phyloP scores from a whole-genome alignment of 2,329 filamentous ascomycete species.

The Ambrosiella cleistominuta region DNA sequence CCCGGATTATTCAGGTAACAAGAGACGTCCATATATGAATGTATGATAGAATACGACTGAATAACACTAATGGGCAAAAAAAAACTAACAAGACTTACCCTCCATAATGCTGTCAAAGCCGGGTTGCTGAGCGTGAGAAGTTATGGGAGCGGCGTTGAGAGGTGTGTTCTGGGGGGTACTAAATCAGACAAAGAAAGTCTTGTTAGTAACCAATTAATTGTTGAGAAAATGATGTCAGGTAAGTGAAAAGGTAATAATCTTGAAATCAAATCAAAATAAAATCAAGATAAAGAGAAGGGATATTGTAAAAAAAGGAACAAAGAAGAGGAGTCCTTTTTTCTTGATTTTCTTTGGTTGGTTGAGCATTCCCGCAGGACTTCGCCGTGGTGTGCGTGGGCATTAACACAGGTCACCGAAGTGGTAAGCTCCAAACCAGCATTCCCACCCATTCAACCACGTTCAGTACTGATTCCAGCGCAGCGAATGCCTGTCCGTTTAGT shows the following conservation, averaged over 20 bases:
- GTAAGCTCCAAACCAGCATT: not conserved
- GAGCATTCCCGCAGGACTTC: not conserved
- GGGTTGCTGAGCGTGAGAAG: slow-evolving; percentile 90
- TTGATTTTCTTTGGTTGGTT: not conserved
- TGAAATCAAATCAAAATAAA: not conserved
- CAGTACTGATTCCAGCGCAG: not conserved
- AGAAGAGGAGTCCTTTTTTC: not conserved
- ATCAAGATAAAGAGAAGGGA: not conserved
- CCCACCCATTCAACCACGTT: not conserved
- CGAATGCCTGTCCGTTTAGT: too few relatives aligned
- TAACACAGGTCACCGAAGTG: not conserved
- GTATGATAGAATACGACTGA: slow-evolving; percentile 14
- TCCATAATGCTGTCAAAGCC: slow-evolving; percentile 91
- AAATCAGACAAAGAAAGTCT: slow-evolving; percentile 14
- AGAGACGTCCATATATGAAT: too few relatives aligned
- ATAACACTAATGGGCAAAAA: slow-evolving; percentile 33
- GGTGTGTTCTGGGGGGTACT: slow-evolving; percentile 98
- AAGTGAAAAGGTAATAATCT: slow-evolving; percentile 4
- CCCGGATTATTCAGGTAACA: too few relatives aligned
- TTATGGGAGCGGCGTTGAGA: slow-evolving; percentile 87
- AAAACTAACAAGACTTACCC: slow-evolving; percentile 42
- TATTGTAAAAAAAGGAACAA: not conserved
- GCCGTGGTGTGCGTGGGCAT: not conserved
- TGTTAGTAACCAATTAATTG: not conserved
- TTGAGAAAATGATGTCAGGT: slow-evolving; percentile 6